A percentile compares a stretch with the other conserved stretches of the same genome.
phyloP scores from a whole-genome alignment of 192 early-diverging fungal species.

The Backusella australiensis region DNA sequence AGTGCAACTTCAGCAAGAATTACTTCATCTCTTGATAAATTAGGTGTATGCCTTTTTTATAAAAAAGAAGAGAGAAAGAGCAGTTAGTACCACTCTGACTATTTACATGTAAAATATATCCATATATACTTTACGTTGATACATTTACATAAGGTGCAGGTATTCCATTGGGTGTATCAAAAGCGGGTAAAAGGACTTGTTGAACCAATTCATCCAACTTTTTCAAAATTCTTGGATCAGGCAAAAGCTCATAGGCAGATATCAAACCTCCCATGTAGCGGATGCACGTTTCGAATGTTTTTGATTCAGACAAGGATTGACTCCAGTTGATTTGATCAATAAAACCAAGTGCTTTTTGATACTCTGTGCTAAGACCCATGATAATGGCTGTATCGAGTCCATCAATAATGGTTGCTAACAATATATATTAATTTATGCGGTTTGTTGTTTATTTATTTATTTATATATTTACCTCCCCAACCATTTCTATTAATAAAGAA shows the following conservation, averaged over 20 bases:
- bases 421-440: not conserved
- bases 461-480: slow-evolving; percentile 43
- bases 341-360: slow-evolving; percentile 1
- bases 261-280: slow-evolving; percentile 76
- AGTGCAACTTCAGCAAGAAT: slow-evolving; percentile 66
- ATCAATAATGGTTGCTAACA: slow-evolving; percentile 73
- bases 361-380: slow-evolving; percentile 60
- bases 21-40: not conserved
- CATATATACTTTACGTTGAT: slow-evolving; percentile 26
- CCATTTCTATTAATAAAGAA: slow-evolving; percentile 31
- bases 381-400: slow-evolving; percentile 86
- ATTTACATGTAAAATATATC: not conserved
- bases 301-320: slow-evolving; percentile 37
- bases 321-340: slow-evolving; percentile 49
- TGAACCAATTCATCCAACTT: slow-evolving; percentile 73
- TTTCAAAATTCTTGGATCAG: slow-evolving; percentile 58
- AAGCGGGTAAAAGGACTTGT: slow-evolving; percentile 62
- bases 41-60: not conserved
- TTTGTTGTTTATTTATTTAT: not conserved
- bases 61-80: not conserved
- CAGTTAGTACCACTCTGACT: not conserved
- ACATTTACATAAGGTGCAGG: slow-evolving; percentile 60
- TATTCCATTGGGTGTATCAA: slow-evolving; percentile 59
- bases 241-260: slow-evolving; percentile 77
- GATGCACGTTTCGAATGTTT: slow-evolving; percentile 83